Base-by-base conservation (phyloP, 2,329 filamentous ascomycete species). In the Acrocalymma vagum region DNA sequence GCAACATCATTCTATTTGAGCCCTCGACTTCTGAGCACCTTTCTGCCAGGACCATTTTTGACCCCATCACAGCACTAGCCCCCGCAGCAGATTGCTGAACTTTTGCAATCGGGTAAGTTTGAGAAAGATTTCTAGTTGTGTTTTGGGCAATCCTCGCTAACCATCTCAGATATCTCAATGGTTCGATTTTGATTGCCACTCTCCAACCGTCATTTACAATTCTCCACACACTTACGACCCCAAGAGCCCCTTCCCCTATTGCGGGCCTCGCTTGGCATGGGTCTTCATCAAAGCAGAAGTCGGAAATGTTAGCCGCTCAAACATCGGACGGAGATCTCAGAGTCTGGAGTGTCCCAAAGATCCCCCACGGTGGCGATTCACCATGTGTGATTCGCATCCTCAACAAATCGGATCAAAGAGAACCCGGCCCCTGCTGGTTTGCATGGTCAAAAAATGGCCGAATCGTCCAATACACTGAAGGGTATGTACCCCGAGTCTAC, bases 381-480 rank as follows among this genome's bases (percentile, higher is more conserved):
- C 92, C 92, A 23, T 93, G 92, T 62, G 88, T 96, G 6, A 95
- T 97, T 45, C 82, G 94, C 48, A 86, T 95, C 18, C 75, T 99
- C 32, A 93, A 90, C 67, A 81, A 88, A 58, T 85, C 85, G 6
- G 91, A 96, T 47, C 85, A 85, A 52, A 85, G 81, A 53, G 75
- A 83, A 22, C 74, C 83, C 3, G 90, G 90, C 1, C 87, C 89
- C 24, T 96, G 95, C 66, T 99, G 94, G 94, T 92, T 96, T 78
- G 88, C 85, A 14, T 99, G 94, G 94, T 97, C 94, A 0, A 97
- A 96, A 73, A 97, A 96, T 74, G 94, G 94, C 25, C 87, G 92
- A 54, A 91, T 99, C 53, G 85, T 99, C 51, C 94, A 99, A 71
- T 92, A 85, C 70, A 88, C 89, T 5, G 90, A 96, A 71, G 85